phyloP scores from a whole-genome alignment of 2,329 filamentous ascomycete genomes.

The Diaporthe australafricana region DNA sequence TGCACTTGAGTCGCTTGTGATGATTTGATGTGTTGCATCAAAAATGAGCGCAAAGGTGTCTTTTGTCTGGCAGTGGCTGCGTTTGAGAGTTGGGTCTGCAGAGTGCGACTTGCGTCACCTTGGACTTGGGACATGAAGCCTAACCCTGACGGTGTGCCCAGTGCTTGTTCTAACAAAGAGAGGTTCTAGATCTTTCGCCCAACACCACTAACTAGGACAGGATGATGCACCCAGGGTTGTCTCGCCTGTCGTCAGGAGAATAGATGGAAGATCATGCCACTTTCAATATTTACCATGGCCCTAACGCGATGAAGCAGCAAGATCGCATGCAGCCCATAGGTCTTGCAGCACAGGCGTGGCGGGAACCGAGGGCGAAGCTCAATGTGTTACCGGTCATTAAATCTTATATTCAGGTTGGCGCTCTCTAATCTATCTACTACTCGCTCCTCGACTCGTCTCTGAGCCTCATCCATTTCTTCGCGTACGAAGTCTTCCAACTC shows the following conservation, averaged over 20 bases:
- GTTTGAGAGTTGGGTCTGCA: not conserved
- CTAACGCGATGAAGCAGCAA: not conserved
- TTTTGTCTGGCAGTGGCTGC: not conserved
- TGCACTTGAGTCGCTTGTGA: not conserved
- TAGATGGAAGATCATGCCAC: too few species aligned
- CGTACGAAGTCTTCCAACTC: constrained; percentile 22
- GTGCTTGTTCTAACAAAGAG: not conserved
- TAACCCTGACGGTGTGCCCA: constrained; percentile 3
- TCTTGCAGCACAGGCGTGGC: not conserved
- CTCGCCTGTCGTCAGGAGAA: too few species aligned
- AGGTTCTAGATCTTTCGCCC: not conserved
- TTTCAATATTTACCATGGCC: not conserved
- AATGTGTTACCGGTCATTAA: constrained; percentile 11
- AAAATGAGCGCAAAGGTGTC: not conserved
- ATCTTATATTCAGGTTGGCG: constrained; percentile 25
- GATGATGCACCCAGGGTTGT: too few species aligned
- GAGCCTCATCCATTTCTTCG: constrained; percentile 26
- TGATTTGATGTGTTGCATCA: not conserved
- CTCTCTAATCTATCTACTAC: constrained; percentile 25
- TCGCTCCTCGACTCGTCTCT: constrained; percentile 22
- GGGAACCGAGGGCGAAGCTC: not conserved
- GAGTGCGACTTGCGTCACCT: constrained; percentile 20
- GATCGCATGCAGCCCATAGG: not conserved
- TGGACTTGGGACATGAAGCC: not conserved
- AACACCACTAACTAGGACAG: too few species aligned